These are phyloP conservation scores for Gracilaria gracilis DNA, from an alignment of 23 red algal genomes.

Conservation along the genomic window DNA sequence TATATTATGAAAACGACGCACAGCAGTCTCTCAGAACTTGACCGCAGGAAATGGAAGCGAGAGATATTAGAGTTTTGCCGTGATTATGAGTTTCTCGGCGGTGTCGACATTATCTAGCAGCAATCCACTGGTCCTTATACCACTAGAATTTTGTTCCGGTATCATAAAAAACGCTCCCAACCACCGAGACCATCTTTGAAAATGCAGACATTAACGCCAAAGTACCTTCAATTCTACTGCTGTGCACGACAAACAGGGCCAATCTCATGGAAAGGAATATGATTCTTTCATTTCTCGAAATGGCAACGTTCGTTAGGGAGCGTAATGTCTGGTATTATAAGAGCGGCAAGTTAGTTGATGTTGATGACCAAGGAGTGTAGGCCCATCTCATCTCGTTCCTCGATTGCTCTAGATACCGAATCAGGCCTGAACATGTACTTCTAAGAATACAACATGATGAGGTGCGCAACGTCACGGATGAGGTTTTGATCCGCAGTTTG, in stretches of 20 bases:
- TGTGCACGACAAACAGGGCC: constrained; percentile 23
- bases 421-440: background rate
- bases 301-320: constrained; percentile 82
- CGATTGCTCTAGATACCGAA: background rate
- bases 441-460: background rate
- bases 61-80: constrained; percentile 96
- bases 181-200: background rate
- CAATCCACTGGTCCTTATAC: constrained; percentile 79
- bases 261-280: constrained; percentile 54
- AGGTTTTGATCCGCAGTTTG: background rate
- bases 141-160: constrained; percentile 82
- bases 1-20: constrained; percentile 98
- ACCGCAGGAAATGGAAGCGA: constrained; percentile 82
- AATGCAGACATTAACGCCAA: background rate
- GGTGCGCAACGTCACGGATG: background rate
- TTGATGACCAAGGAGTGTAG: constrained; percentile 61
- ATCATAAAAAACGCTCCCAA: constrained; percentile 8
- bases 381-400: background rate
- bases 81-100: constrained; percentile 82
- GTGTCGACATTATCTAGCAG: constrained; percentile 87
- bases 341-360: constrained; percentile 81
- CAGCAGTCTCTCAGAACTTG: constrained; percentile 63
- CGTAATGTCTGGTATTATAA: constrained; percentile 81
- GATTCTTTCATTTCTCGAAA: constrained; percentile 77
- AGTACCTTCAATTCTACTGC: background rate